Evolutionary conservation across 805 yeast genomes (phyloP).

Genomic region (Debaryomyces castellii): DNA sequence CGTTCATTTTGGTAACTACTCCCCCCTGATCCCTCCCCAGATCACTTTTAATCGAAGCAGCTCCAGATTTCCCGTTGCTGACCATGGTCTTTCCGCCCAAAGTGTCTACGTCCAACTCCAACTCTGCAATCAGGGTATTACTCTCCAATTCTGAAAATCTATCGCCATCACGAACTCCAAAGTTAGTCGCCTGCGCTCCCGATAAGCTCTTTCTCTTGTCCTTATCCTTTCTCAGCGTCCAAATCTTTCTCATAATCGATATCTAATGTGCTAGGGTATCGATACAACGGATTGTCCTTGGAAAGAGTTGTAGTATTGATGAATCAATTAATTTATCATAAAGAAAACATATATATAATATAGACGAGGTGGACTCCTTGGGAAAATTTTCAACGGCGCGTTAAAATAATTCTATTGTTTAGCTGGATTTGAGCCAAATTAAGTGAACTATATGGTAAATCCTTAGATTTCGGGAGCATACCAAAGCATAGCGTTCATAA

Average conservation of each 20-base stretch:
- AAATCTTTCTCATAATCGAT: conserved; percentile 40
- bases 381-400: conserved; percentile 1
- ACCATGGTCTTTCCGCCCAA: conserved; percentile 6
- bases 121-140: neutral
- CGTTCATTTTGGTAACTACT: neutral
- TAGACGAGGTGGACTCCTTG: neutral
- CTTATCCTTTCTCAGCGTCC: conserved; percentile 24
- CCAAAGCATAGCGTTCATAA: neutral
- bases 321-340: neutral
- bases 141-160: neutral
- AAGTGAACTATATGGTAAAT: neutral
- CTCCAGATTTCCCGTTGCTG: conserved; percentile 2
- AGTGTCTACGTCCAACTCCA: neutral
- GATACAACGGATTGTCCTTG: conserved; percentile 9
- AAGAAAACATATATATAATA: neutral
- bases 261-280: conserved; percentile 3
- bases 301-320: neutral
- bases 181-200: conserved; percentile 1
- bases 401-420: neutral
- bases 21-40: neutral
- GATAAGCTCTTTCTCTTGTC: conserved; percentile 20
- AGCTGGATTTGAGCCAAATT: neutral
- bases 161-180: neutral
- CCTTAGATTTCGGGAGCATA: neutral
- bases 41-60: neutral